Percentiles rank a stretch among this genome's conserved stretches.
phyloP scores from a whole-genome alignment of 108 stramenopile genomes.

The Stephanodiscus triporus region DNA sequence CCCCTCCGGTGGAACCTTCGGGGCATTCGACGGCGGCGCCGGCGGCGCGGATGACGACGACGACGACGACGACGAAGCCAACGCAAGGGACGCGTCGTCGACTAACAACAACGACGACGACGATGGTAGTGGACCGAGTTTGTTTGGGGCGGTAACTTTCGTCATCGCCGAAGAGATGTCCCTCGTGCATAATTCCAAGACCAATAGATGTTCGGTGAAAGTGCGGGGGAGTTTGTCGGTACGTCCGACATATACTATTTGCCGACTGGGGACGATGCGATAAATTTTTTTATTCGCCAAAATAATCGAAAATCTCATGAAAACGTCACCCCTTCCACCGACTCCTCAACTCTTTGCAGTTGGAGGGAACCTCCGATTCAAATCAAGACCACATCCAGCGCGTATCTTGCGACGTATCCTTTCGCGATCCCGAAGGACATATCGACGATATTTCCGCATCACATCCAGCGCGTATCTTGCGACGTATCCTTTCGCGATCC shows the following conservation, averaged over 20 bases:
- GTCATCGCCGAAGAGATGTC: constrained; percentile 17
- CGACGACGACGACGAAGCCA: background rate
- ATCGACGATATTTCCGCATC: background rate
- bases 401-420: constrained; percentile 2
- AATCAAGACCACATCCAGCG: background rate
- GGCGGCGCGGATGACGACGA: no score
- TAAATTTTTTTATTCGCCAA: background rate
- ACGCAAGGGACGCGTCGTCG: background rate
- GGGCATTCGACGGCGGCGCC: no score
- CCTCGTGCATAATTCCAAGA: constrained; percentile 4
- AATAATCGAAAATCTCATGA: background rate
- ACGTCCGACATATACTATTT: background rate
- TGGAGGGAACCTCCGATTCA: background rate
- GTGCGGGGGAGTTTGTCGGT: constrained; percentile 15
- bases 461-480: background rate
- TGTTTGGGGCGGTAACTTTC: background rate
- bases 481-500: constrained; percentile 14
- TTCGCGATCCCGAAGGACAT: constrained; percentile 13
- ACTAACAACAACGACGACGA: no score
- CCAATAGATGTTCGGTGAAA: constrained; percentile 13
- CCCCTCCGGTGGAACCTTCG: background rate
- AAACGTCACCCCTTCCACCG: background rate
- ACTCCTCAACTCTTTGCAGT: background rate
- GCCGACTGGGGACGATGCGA: no score
- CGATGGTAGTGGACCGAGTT: background rate